Base-by-base conservation (phyloP, 2,329 filamentous ascomycete species). In the Aspergillus tanneri region DNA sequence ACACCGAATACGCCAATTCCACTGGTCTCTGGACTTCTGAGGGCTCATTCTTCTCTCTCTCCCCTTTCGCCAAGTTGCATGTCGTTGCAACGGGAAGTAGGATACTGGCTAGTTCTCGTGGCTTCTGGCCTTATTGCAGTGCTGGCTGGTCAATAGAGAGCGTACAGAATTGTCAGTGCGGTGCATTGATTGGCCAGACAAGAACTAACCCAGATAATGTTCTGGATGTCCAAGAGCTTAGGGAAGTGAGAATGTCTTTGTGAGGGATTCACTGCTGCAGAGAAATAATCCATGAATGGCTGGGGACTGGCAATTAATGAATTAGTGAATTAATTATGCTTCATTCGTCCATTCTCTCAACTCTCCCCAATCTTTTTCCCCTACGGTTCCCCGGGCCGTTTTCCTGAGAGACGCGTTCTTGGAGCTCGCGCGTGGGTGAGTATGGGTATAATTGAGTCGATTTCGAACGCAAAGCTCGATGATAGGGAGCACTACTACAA, bases 361-460 rank as follows among this genome's bases (percentile, higher is more conserved):
- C n/a, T n/a, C n/a, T n/a, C n/a, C n/a, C n/a, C n/a, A n/a, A n/a
- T n/a, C n/a, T n/a, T n/a, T n/a, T n/a, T n/a, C n/a, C n/a, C n/a
- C n/a, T n/a, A n/a, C n/a, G n/a, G n/a, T n/a, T n/a, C n/a, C n/a
- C n/a, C n/a, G n/a, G n/a, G n/a, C n/a, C n/a, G n/a, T n/a, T n/a
- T n/a, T n/a, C n/a, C n/a, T n/a, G n/a, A n/a, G n/a, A n/a, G n/a
- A n/a, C n/a, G n/a, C n/a, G n/a, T n/a, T n/a, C n/a, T n/a, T n/a
- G n/a, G n/a, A n/a, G n/a, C n/a, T n/a, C n/a, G n/a, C n/a, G n/a
- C 64, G 8, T 67, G 59, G 7, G 70, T 73, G 2, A 64, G 11
- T 78, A 76, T 55, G 57, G 58, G 2, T 59, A 67, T 22, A 50
- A 65, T 19, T 66, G 66, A 4, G 57, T 67, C 1, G 47, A 43